Evolutionary conservation across 805 yeast genomes (phyloP).

Genomic region (Babjeviella inositovora): DNA sequence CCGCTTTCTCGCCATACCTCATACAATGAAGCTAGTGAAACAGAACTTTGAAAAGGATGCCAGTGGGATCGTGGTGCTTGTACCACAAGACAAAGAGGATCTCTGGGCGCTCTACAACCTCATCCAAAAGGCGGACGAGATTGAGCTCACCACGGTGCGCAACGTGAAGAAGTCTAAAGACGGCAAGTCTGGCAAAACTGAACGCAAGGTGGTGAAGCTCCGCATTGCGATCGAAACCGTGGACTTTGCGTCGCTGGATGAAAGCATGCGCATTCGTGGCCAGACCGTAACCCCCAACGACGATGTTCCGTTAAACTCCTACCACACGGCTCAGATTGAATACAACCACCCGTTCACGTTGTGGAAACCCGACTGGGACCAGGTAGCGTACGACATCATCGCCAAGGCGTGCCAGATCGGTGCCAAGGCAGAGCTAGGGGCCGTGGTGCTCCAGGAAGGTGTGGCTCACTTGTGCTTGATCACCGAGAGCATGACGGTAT

Average conservation of each 20-base stretch:
- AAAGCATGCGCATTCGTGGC: constrained; percentile 69
- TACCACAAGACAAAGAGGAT: constrained; percentile 85
- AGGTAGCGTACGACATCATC: constrained; percentile 43
- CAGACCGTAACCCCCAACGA: constrained; percentile 47
- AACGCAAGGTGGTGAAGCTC: constrained; percentile 45
- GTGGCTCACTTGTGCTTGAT: constrained; percentile 83
- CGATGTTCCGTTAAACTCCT: constrained; percentile 73
- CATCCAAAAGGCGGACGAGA: constrained; percentile 59
- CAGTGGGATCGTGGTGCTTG: constrained; percentile 47
- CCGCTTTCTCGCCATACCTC: not conserved
- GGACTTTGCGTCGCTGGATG: constrained; percentile 70
- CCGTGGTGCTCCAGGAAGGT: constrained; percentile 87
- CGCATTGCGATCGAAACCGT: constrained; percentile 46
- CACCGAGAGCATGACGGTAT: constrained; percentile 77
- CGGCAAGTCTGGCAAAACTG: constrained; percentile 11
- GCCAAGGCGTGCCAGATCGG: constrained; percentile 62
- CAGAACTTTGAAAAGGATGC: constrained; percentile 37
- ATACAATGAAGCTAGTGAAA: constrained; percentile 47
- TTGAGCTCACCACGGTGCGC: constrained; percentile 54
- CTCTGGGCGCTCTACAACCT: constrained; percentile 79
- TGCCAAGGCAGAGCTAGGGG: constrained; percentile 81
- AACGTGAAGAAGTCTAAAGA: constrained; percentile 26
- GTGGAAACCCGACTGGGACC: constrained; percentile 70
- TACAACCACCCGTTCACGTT: constrained; percentile 54
- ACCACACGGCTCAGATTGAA: constrained; percentile 74